Evolutionary conservation across 352 stramenopile species (phyloP).

Genomic region (Phytophthora tubulina): DNA sequence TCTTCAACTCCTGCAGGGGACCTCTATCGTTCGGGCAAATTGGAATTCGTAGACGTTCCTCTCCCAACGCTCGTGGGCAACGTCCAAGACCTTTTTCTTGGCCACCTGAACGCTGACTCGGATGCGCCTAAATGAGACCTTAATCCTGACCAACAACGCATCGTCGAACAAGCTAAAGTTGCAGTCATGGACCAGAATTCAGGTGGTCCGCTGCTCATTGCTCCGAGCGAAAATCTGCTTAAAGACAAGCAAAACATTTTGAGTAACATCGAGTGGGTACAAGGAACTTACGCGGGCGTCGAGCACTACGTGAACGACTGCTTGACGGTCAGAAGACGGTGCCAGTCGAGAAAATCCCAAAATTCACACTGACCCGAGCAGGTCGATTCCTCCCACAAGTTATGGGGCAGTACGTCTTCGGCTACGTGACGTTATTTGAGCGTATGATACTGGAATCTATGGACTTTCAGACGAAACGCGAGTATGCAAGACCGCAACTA

Average conservation of each 20-base stretch:
- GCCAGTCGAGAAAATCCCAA: constrained; percentile 15
- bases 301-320: constrained; percentile 4
- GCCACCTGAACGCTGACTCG: not conserved
- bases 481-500: constrained; percentile 21
- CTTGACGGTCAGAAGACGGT: not conserved
- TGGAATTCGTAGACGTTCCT: constrained; percentile 2
- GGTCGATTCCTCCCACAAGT: constrained; percentile 55
- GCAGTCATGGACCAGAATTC: too few relatives aligned
- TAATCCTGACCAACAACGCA: not conserved
- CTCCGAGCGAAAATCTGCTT: too few relatives aligned
- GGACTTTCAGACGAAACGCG: constrained; percentile 39
- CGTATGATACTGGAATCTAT: constrained; percentile 62
- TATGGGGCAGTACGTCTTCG: constrained; percentile 79
- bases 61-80: not conserved
- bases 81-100: not conserved
- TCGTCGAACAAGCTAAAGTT: too few relatives aligned
- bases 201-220: too few relatives aligned
- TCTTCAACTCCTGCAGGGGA: constrained; percentile 9
- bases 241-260: too few relatives aligned
- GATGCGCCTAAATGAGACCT: not conserved
- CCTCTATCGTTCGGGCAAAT: not conserved
- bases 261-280: too few relatives aligned
- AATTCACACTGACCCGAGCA: constrained; percentile 61
- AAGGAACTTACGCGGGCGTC: not conserved
- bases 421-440: constrained; percentile 60